Conservation (phyloP, 208 protist species). For the Leishmania amazonensis region DNA sequence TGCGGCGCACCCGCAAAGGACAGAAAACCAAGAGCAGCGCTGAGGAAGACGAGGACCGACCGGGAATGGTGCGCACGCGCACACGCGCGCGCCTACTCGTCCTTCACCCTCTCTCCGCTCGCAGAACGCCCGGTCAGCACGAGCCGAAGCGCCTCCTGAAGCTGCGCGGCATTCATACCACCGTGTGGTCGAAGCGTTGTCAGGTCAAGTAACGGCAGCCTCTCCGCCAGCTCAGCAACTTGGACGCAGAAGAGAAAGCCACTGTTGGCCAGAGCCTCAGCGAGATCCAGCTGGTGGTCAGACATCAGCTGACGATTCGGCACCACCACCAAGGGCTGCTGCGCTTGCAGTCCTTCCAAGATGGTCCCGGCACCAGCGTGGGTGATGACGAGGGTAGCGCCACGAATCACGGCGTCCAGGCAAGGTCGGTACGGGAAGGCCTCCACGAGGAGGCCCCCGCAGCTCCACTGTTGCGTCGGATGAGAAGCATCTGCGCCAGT, state of each 20-base stretch:
- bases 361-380: conserved; percentile 93
- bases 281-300: conserved; percentile 90
- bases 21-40: background rate
- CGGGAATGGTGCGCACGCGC: background rate
- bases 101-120: background rate
- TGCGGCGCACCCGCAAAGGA: background rate
- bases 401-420: conserved; percentile 48
- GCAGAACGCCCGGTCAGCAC: conserved; percentile 28
- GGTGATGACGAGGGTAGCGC: conserved; percentile 74
- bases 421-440: conserved; percentile 72
- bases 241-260: conserved; percentile 73
- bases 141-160: conserved; percentile 29
- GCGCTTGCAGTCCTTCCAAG: conserved; percentile 79
- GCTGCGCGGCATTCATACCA: conserved; percentile 44
- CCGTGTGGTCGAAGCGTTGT: conserved; percentile 42
- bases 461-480: conserved; percentile 17
- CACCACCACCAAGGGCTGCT: conserved; percentile 71
- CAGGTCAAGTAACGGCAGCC: conserved; percentile 47
- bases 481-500: background rate
- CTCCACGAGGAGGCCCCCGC: conserved; percentile 57
- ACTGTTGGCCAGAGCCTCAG: conserved; percentile 44
- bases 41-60: background rate
- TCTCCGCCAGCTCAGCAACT: conserved; percentile 37
- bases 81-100: background rate
- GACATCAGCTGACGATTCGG: conserved; percentile 89